Evolutionary conservation across 2,329 filamentous ascomycete species (phyloP).

Genomic region (Alternaria consortialis): DNA sequence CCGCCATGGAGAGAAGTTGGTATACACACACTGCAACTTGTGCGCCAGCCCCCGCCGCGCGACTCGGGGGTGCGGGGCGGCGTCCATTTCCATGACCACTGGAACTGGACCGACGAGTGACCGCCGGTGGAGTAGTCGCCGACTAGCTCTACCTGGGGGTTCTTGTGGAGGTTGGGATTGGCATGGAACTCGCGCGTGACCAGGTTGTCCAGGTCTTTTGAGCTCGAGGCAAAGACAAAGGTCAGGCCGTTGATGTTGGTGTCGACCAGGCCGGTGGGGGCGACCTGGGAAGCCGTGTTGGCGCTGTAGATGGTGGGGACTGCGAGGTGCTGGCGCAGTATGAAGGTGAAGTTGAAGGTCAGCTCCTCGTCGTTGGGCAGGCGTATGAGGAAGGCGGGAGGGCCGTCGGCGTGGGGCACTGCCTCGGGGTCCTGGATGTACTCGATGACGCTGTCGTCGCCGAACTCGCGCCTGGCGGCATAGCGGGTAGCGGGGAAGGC

Average conservation of each 20-base stretch:
- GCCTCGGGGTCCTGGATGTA: conserved; percentile 92
- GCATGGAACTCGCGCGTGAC: conserved; percentile 96
- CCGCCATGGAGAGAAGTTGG: conserved; percentile 16
- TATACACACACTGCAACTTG: conserved; percentile 80
- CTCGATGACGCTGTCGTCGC: conserved; percentile 81
- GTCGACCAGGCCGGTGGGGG: conserved; percentile 60
- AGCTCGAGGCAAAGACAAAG: conserved; percentile 86
- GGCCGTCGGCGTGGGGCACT: conserved; percentile 38
- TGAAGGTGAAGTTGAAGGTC: conserved; percentile 90
- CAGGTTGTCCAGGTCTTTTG: conserved; percentile 89
- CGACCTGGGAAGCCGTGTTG: conserved; percentile 60
- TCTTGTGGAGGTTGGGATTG: conserved; percentile 96
- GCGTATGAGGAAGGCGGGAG: conserved; percentile 83
- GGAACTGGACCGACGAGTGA: conserved; percentile 84
- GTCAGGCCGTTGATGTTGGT: conserved; percentile 88
- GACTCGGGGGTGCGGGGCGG: conserved; percentile 85
- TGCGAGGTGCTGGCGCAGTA: conserved; percentile 68
- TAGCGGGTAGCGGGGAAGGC: conserved; percentile 84
- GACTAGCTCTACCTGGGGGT: conserved; percentile 93
- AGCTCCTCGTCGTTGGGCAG: conserved; percentile 91
- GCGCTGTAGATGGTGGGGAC: conserved; percentile 49
- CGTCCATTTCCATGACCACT: conserved; percentile 98
- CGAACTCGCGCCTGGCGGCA: conserved; percentile 73
- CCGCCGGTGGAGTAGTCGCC: conserved; percentile 88
- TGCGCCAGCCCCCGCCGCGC: conserved; percentile 90